Percentiles rank a stretch among this genome's conserved stretches.
Evolutionary conservation across 228 moss, liverwort and hornwort genomes (phyloP).

Genomic region (Sphagnum fallax): DNA sequence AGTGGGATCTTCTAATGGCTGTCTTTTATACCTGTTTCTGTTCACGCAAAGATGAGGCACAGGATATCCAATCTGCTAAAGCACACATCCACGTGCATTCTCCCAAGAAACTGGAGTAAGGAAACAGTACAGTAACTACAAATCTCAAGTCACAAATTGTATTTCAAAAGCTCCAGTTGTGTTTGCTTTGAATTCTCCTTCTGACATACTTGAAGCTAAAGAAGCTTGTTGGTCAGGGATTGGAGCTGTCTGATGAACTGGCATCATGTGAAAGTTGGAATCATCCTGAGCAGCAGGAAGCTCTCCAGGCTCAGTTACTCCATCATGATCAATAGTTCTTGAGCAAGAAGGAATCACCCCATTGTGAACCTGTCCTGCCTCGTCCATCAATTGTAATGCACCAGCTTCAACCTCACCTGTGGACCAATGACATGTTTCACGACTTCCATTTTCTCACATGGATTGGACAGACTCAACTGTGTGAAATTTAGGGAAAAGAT

Average conservation of each 20-base stretch:
- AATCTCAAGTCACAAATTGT: background rate
- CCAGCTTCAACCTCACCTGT: conserved; percentile 54
- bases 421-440: too few relatives aligned
- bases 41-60: too few relatives aligned
- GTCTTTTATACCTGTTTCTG: too few relatives aligned
- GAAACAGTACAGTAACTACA: too few relatives aligned
- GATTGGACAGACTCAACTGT: too few relatives aligned
- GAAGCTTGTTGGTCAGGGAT: background rate
- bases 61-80: too few relatives aligned
- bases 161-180: background rate
- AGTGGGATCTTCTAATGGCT: too few relatives aligned
- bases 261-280: background rate
- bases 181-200: background rate
- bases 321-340: conserved; percentile 5
- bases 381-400: conserved; percentile 13
- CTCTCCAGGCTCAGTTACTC: conserved; percentile 42
- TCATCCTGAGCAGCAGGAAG: conserved; percentile 3
- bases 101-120: too few relatives aligned
- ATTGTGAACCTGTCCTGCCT: conserved; percentile 26
- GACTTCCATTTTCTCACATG: too few relatives aligned
- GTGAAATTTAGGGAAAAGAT: too few relatives aligned
- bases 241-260: background rate
- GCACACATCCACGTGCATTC: too few relatives aligned
- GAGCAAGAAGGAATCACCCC: conserved; percentile 1
- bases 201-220: background rate